These are phyloP conservation scores for Amylocystis lapponica DNA, from an alignment of 768 basidiomycete species.

Conservation along the genomic window DNA sequence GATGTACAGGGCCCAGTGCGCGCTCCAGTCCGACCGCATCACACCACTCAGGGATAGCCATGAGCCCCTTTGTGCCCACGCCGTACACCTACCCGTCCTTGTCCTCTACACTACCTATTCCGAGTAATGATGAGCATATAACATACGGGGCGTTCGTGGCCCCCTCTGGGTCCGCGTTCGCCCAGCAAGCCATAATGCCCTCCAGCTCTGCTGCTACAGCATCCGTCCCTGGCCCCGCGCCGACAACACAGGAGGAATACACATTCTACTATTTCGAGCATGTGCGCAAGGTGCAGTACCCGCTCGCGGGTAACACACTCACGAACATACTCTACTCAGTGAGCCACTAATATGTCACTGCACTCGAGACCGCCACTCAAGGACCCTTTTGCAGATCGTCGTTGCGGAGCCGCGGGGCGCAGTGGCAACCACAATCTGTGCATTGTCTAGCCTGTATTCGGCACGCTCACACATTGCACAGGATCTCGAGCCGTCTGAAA, in stretches of 20 bases:
- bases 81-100: too few species aligned
- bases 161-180: neutral
- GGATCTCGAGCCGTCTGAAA: constrained; percentile 49
- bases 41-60: too few species aligned
- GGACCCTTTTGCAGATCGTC: constrained; percentile 40
- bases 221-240: constrained; percentile 31
- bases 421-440: constrained; percentile 67
- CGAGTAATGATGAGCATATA: constrained; percentile 8
- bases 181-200: constrained; percentile 7
- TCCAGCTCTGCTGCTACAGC: constrained; percentile 21
- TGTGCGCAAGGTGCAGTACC: constrained; percentile 60
- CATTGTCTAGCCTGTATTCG: constrained; percentile 68
- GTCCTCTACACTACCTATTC: constrained; percentile 3
- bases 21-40: neutral
- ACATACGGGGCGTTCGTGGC: constrained; percentile 1
- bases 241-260: constrained; percentile 45
- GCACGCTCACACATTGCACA: constrained; percentile 55
- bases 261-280: constrained; percentile 73
- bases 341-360: constrained; percentile 24
- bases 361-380: too few species aligned
- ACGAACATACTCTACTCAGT: constrained; percentile 64
- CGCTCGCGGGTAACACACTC: constrained; percentile 57
- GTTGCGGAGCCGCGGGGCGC: constrained; percentile 63
- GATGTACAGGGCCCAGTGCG: constrained; percentile 1
- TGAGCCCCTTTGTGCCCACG: too few species aligned